phyloP scores from a whole-genome alignment of 164 flowering plant genomes.

The Vitis rotundifolia region DNA sequence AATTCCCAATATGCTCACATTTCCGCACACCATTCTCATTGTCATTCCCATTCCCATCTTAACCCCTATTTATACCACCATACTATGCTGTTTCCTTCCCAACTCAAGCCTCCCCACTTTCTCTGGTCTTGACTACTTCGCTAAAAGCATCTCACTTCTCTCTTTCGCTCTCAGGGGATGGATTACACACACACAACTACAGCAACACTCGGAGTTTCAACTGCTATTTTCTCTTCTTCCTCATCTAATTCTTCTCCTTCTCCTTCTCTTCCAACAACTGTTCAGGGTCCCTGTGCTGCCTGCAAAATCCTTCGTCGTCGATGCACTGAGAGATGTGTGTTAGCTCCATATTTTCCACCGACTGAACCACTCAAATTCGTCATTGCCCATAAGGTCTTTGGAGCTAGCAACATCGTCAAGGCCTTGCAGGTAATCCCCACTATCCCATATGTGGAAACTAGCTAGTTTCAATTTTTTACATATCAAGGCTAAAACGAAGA shows the following conservation, averaged over 20 bases:
- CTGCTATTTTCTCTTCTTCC: slow-evolving; percentile 9
- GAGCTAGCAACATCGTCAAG: slow-evolving; percentile 85
- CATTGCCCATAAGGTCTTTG: slow-evolving; percentile 78
- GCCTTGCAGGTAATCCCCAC: slow-evolving; percentile 51
- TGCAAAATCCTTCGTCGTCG: slow-evolving; percentile 78
- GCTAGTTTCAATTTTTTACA: too few relatives aligned
- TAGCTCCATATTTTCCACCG: slow-evolving; percentile 83
- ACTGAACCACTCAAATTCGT: slow-evolving; percentile 74
- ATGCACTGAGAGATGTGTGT: slow-evolving; percentile 62
- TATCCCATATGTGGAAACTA: neutral
- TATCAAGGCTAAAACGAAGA: too few relatives aligned
- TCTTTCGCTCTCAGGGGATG: slow-evolving; percentile 2
- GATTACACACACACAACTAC: too few relatives aligned
- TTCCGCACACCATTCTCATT: too few relatives aligned
- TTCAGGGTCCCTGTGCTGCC: slow-evolving; percentile 73
- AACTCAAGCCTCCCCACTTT: too few relatives aligned
- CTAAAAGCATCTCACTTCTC: neutral
- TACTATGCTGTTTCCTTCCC: too few relatives aligned
- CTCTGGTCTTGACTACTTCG: too few relatives aligned
- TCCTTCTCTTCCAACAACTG: slow-evolving; percentile 21
- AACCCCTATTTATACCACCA: too few relatives aligned
- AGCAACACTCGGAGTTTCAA: neutral
- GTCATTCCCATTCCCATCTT: too few relatives aligned
- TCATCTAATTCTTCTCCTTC: slow-evolving; percentile 8
- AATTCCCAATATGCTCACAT: too few relatives aligned